phyloP scores from a whole-genome alignment of 805 yeast species.

The Scheffersomyces spartinae region DNA sequence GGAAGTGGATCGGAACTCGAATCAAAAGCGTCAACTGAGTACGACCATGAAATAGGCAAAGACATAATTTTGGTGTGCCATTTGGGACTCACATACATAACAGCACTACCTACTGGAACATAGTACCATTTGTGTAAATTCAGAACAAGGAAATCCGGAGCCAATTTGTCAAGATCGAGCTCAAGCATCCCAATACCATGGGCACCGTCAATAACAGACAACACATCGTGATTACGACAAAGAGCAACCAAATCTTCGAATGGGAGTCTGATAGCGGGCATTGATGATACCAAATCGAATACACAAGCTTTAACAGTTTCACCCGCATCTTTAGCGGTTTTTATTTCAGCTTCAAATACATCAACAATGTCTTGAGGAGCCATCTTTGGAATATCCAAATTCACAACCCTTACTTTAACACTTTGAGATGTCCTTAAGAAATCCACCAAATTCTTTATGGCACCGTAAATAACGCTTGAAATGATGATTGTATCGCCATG shows the following conservation, averaged over 20 bases:
- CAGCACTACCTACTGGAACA: conserved; percentile 46
- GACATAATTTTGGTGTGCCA: conserved; percentile 42
- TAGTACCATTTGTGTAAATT: conserved; percentile 65
- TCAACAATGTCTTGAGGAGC: conserved; percentile 10
- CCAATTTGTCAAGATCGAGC: conserved; percentile 24
- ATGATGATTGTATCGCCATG: conserved; percentile 22
- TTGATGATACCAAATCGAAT: conserved; percentile 48
- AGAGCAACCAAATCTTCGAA: conserved; percentile 33
- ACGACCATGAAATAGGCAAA: conserved; percentile 45
- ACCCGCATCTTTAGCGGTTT: conserved; percentile 6
- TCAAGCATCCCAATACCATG: conserved; percentile 51
- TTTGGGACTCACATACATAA: conserved; percentile 42
- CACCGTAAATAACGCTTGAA: conserved; percentile 20
- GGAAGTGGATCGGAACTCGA: conserved; percentile 13
- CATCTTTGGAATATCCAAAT: not conserved
- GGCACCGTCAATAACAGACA: conserved; percentile 63
- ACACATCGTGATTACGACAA: conserved; percentile 33
- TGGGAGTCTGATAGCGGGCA: conserved; percentile 55
- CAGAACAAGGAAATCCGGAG: conserved; percentile 51
- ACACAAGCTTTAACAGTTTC: conserved; percentile 29
- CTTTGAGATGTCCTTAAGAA: too few species aligned
- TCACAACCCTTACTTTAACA: too few species aligned
- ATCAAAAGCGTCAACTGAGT: conserved; percentile 19
- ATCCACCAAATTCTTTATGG: conserved; percentile 19
- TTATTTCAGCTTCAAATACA: conserved; percentile 12